A percentile compares a stretch with the other conserved stretches of the same genome.
Evolutionary conservation across 2,329 filamentous ascomycete species (phyloP).

Genomic region (Alternaria brassicicola): DNA sequence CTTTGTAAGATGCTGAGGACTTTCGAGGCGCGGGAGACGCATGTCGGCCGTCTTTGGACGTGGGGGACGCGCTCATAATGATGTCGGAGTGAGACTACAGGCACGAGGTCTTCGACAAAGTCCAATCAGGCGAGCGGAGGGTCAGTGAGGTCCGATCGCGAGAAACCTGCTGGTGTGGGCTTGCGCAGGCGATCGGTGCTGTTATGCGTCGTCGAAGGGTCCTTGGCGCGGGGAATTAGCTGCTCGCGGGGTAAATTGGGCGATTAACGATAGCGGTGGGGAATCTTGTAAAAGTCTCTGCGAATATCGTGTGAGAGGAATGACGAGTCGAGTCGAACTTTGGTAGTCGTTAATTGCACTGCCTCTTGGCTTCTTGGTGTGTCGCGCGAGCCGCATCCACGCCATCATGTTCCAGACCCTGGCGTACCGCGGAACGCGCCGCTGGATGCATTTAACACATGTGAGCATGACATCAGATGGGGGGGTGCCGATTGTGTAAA

Average conservation of each 20-base stretch:
- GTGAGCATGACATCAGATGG: background rate
- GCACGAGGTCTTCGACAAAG: constrained; percentile 28
- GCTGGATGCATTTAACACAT: constrained; percentile 8
- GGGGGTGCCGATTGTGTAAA: background rate
- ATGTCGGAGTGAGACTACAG: constrained; percentile 20
- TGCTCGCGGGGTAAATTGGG: constrained; percentile 17
- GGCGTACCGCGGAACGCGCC: constrained; percentile 7
- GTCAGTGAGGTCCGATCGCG: constrained; percentile 19
- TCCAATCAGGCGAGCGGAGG: constrained; percentile 27
- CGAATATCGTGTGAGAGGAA: background rate
- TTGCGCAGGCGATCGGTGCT: constrained; percentile 34
- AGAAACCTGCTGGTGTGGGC: constrained; percentile 33
- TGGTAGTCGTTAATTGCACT: constrained; percentile 5
- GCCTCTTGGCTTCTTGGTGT: constrained; percentile 36
- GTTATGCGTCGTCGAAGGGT: constrained; percentile 29
- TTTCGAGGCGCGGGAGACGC: constrained; percentile 35
- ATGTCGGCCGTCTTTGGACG: constrained; percentile 34
- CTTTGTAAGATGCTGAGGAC: constrained; percentile 22
- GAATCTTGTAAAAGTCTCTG: background rate
- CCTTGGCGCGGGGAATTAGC: constrained; percentile 41
- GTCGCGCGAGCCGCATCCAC: constrained; percentile 13
- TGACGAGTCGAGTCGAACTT: background rate
- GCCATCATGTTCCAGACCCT: constrained; percentile 17
- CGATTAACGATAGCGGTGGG: constrained; percentile 4
- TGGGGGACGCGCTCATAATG: constrained; percentile 47